Base-by-base conservation (phyloP, 2,329 filamentous ascomycete species). In the Ilyonectria destructans region DNA sequence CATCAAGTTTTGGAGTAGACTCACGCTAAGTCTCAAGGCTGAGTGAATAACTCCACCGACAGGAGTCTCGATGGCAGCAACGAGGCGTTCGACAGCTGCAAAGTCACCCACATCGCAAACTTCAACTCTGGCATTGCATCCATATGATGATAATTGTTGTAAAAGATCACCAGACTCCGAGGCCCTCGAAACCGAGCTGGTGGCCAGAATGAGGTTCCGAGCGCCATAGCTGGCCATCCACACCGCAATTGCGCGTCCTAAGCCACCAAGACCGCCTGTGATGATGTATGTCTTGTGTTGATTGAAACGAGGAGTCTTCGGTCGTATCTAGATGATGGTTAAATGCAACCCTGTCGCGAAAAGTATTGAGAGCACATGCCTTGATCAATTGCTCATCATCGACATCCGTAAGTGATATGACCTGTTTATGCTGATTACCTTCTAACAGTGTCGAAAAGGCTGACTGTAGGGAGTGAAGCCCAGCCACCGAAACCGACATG, bases 181-280 rank as follows among this genome's bases (percentile, higher is more conserved):
- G 29, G 72, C 72, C 2, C 56, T 66, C 0, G 59, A 33, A 12
- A 74, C 63, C 6, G 72, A 74, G 48, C 72, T 74, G 19, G 72
- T 74, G 8, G 70, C 72, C 8, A 74, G 48, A n/a, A 74, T 52
- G 35, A 74, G 64, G 55, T 67, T 62, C 2, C 65, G 72, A 51
- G 72, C 72, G 17, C 72, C 72, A 15, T 74, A 73, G 52, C 72
- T 74, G 2, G 72, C 72, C 72, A 74, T 74, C 72, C 72, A 74
- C 4, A 74, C 62, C 3, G 72, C 73, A 19, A 74, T 71, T 4
- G 72, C 70, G 6, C 72, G 72, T 15, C 72, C 72, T 3, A 74
- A 56, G 8, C 72, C 72, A 58, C 72, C 72, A 29, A 74, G 72
- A 21, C 72, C 72, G 0, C 72, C 72, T 45, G 72, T 74, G 23